These are phyloP conservation scores for Trichosporon faecale DNA, from an alignment of 1,284 basidiomycete genomes.

Conservation along the genomic window DNA sequence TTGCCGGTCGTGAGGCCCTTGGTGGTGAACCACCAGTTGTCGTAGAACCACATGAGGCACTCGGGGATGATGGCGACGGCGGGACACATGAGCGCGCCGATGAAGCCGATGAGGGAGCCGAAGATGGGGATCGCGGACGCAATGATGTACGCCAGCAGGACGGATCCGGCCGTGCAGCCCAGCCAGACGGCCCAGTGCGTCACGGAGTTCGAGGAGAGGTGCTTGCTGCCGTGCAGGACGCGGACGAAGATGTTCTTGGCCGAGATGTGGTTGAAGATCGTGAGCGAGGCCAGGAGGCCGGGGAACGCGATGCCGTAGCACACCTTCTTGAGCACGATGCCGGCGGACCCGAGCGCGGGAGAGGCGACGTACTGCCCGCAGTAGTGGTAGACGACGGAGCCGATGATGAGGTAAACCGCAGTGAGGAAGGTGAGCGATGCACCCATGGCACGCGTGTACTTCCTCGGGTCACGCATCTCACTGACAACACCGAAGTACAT, in stretches of 20 bases:
- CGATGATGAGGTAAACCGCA: constrained; percentile 29
- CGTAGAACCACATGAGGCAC: constrained; percentile 39
- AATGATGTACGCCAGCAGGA: constrained; percentile 33
- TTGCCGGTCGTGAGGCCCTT: constrained; percentile 19
- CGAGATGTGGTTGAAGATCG: constrained; percentile 25
- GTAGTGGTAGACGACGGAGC: constrained; percentile 36
- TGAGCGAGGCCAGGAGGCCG: constrained; percentile 29
- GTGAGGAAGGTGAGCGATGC: constrained; percentile 26
- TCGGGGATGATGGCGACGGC: constrained; percentile 26
- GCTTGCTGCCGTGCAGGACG: constrained; percentile 34
- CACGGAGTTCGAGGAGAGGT: constrained; percentile 36
- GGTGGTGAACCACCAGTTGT: constrained; percentile 21
- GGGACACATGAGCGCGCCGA: constrained; percentile 33
- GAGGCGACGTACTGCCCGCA: constrained; percentile 33
- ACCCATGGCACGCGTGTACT: constrained; percentile 28
- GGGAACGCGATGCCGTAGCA: constrained; percentile 49
- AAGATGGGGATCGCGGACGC: constrained; percentile 27
- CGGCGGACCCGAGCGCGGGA: constrained; percentile 38
- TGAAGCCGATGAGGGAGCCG: constrained; percentile 34
- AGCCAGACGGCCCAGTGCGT: constrained; percentile 44
- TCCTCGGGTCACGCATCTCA: constrained; percentile 34
- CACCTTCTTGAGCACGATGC: constrained; percentile 34
- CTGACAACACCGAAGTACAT: constrained; percentile 25
- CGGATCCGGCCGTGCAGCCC: constrained; percentile 23
- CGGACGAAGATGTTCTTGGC: constrained; percentile 40